phyloP scores from a whole-genome alignment of 2,329 filamentous ascomycete genomes.

The Diaporthe aspalathi region DNA sequence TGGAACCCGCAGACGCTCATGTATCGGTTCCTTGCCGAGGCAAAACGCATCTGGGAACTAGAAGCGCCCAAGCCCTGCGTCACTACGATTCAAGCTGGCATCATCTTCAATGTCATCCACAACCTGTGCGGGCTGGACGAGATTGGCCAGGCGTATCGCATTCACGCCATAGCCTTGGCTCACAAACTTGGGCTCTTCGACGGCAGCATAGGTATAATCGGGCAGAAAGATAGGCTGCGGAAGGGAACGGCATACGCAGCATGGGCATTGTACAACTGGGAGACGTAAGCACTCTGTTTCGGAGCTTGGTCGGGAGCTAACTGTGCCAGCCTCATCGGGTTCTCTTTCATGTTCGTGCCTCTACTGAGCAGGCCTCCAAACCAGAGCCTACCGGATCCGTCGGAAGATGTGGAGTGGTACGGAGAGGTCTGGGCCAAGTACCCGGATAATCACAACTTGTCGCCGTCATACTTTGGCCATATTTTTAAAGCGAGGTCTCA shows the following conservation, averaged over 20 bases:
- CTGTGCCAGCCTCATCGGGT: background rate
- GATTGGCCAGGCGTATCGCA: conserved; percentile 1
- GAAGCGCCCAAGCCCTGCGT: background rate
- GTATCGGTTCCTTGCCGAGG: conserved; percentile 24
- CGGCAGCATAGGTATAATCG: too few species aligned
- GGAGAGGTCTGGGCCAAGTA: conserved; percentile 3
- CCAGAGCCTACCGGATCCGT: background rate
- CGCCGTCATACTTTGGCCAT: conserved; percentile 1
- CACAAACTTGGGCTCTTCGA: background rate
- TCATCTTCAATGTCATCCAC: conserved; percentile 10
- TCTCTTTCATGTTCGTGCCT: conserved; percentile 1
- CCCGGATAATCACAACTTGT: background rate
- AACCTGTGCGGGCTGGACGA: conserved; percentile 13
- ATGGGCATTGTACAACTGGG: conserved; percentile 8
- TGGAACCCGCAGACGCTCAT: conserved; percentile 16
- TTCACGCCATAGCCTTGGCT: background rate
- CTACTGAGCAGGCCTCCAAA: background rate
- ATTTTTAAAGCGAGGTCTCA: background rate
- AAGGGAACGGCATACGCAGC: background rate
- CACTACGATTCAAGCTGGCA: conserved; percentile 14
- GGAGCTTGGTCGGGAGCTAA: background rate
- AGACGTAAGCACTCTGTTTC: background rate
- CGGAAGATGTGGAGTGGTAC: background rate
- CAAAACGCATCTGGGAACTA: conserved; percentile 10
- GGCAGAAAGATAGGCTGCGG: background rate